Conservation (phyloP, 2,329 filamentous ascomycete genomes). For the Claviceps paspali region DNA sequence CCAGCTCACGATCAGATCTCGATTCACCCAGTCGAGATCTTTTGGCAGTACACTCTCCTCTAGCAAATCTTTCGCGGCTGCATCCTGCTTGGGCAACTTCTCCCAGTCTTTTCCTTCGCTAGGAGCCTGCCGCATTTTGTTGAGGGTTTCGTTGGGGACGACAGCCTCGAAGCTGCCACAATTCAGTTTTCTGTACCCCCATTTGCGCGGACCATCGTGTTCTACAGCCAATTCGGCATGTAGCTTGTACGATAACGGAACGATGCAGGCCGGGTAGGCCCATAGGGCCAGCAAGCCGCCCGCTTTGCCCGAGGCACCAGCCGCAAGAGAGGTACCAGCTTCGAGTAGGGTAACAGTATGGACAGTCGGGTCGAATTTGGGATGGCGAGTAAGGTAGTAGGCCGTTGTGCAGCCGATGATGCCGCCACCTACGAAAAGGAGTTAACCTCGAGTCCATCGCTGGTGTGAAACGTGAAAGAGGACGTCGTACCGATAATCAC, state of each 20-base stretch:
- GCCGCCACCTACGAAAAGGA: slow-evolving; percentile 51
- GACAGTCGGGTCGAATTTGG: slow-evolving; percentile 56
- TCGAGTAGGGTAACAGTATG: slow-evolving; percentile 80
- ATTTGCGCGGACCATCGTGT: slow-evolving; percentile 60
- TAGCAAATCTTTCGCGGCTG: slow-evolving; percentile 29
- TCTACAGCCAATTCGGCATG: slow-evolving; percentile 75
- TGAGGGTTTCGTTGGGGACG: slow-evolving; percentile 20
- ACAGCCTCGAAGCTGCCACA: slow-evolving; percentile 46
- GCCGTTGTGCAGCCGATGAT: slow-evolving; percentile 87
- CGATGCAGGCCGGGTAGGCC: slow-evolving; percentile 76
- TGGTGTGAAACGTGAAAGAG: background rate
- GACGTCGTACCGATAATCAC: slow-evolving; percentile 31
- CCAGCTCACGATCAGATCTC: slow-evolving; percentile 51
- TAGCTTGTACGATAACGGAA: slow-evolving; percentile 70
- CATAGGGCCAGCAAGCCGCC: slow-evolving; percentile 80
- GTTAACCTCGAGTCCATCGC: background rate
- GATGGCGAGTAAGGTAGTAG: slow-evolving; percentile 80
- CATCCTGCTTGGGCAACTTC: slow-evolving; percentile 45
- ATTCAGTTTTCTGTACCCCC: slow-evolving; percentile 72
- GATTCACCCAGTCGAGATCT: slow-evolving; percentile 74
- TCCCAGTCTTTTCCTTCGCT: slow-evolving; percentile 35
- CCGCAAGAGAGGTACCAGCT: slow-evolving; percentile 64
- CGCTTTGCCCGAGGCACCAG: slow-evolving; percentile 89
- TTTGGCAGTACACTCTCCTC: slow-evolving; percentile 49
- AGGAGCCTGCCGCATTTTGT: slow-evolving; percentile 13